Conservation (phyloP, 352 stramenopile species). For the Pythium phragmitis region DNA sequence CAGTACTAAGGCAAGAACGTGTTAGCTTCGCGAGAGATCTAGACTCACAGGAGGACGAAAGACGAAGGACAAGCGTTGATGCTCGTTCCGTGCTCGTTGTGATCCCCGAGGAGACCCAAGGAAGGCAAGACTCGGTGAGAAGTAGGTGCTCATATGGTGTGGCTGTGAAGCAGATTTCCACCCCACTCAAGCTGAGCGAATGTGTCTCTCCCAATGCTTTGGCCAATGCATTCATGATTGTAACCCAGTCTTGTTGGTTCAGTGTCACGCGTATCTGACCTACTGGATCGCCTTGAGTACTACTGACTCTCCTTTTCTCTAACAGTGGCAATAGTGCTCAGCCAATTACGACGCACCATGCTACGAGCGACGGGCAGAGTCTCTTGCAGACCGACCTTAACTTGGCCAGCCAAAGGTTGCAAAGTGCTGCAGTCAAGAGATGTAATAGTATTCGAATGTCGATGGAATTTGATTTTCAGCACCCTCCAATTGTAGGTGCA, state of each 20-base stretch:
- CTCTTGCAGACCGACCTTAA: too few relatives aligned
- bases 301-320: too few relatives aligned
- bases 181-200: constrained; percentile 4
- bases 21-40: background rate
- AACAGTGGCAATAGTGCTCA: too few relatives aligned
- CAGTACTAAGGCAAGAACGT: constrained; percentile 28
- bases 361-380: too few relatives aligned
- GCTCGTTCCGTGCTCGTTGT: constrained; percentile 15
- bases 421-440: too few relatives aligned
- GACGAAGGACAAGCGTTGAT: constrained; percentile 7
- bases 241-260: background rate
- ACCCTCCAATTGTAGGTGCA: too few relatives aligned
- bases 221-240: constrained; percentile 27
- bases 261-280: background rate
- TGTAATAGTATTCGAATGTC: too few relatives aligned
- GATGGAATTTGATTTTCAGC: too few relatives aligned
- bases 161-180: background rate
- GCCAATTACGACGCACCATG: too few relatives aligned
- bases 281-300: background rate
- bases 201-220: constrained; percentile 27
- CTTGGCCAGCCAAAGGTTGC: too few relatives aligned
- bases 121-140: constrained; percentile 28
- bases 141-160: constrained; percentile 3
- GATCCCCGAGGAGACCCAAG: constrained; percentile 23
- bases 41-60: constrained; percentile 7